Base-by-base conservation (phyloP, 1,284 basidiomycete species). In the Tremellales sp. region DNA sequence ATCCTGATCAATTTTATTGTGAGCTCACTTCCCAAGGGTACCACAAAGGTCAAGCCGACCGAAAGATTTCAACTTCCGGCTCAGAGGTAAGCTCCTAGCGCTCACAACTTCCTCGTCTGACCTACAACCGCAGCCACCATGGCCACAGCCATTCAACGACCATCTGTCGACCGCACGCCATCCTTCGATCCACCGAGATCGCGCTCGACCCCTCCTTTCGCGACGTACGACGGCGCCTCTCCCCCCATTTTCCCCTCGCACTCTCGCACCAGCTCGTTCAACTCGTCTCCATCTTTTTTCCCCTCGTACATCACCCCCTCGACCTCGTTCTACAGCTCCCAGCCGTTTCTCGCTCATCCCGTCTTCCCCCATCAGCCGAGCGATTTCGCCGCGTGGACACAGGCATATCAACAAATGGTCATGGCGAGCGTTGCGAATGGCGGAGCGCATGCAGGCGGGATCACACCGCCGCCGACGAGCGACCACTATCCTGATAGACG, bases 381-480 rank as follows among this genome's bases (percentile, higher is more conserved):
- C 18, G 67, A 71, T 44, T 70, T 68, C 43, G 60, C 65, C 10
- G 67, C 67, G 9, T 71, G 69, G 69, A 61, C 69, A 18, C 62
- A 66, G 45, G 67, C 66, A n/a, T 71, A 71, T 43, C 63, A 67
- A 40, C 67, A 68, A 22, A 70, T 70, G 67, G 56, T 69, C 10
- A 61, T 62, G 40, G 61, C 60, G 8, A 54, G 52, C 3, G 45
- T 59, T 45, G 34, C 60, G 40, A 50, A 51, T 48, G 51, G 37
- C 27, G 55, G 53, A 14, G 50, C 45, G 8, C 50, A 51, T 21
- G 54, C 55, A 25, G 58, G 57, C 19, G 48, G 50, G 13, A 47
- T 53, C 46, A 52, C 58, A 8, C 53, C 52, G 14, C 41, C 57
- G 18, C 21, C 53, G 13, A 16, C 43, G 16, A 33, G 61, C 21